Base-by-base conservation (phyloP, 164 flowering plant genomes). In the Tetrastigma voinierianum region DNA sequence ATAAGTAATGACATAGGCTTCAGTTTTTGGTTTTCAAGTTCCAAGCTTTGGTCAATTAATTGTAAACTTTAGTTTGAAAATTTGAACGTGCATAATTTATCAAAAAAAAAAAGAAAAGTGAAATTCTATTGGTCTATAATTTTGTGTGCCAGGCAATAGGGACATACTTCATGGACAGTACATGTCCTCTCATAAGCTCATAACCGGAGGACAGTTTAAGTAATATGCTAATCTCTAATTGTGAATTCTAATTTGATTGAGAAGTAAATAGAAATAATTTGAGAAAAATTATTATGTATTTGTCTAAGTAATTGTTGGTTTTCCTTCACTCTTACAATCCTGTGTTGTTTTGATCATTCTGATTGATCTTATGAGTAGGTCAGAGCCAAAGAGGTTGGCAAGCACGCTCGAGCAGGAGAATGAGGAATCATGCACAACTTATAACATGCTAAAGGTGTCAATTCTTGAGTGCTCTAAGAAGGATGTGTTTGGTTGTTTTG, bases 351-450 rank as follows among this genome's bases (percentile, higher is more conserved):
- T 32, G 40, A 32, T 32, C 5, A 4, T 62, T 60, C 40, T 7
- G 11, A 12, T 43, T 14, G 2, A n/a, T n/a, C 46, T 61, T 32
- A 45, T 66, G 73, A 64, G 48, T 72, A 95, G 99, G 99, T 8
- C 65, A 3, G 85, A 92, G 43, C 97, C n/a, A n/a, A n/a, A n/a
- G n/a, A n/a, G n/a, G n/a, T n/a, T n/a, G n/a, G n/a, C n/a, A n/a
- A n/a, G n/a, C n/a, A n/a, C n/a, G n/a, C n/a, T n/a, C n/a, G n/a
- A n/a, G n/a, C n/a, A 85, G 1, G 99, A 95, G 74, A 89, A 84
- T 67, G 97, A 90, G 74, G 99, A 95, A 76, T 88, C 97, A 0
- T 90, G 99, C 67, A 89, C 99, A 14, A 92, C 97, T 8, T 89
- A 92, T 75, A 95, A 95, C 77, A 90, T 95, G 98, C 84, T 94